Evolutionary conservation across 2,329 filamentous ascomycete genomes (phyloP), one percentile per base, ranked within the genome.

Genomic region (Clonostachys chloroleuca): DNA sequence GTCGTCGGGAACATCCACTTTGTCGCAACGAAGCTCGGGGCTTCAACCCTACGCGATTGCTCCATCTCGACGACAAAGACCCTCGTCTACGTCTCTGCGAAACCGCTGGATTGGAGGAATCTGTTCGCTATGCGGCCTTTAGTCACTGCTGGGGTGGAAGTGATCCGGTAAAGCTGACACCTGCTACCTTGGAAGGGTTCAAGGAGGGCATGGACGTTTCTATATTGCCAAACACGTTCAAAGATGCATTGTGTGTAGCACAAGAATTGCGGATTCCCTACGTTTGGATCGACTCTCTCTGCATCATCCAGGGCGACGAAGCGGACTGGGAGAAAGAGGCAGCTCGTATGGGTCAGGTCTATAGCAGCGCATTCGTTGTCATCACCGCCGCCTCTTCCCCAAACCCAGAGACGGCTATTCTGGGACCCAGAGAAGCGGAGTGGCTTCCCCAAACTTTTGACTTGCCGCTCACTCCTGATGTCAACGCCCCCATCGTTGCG

Each of bases 281-380:
- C 35, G 13, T 59, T 3, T 59, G 57, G 57, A 58, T 59, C 43
- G 57, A 59, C 12, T 55, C 57, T 0, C 51, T 59, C 2, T 60
- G 58, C 3, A 60, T 60, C 7, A 42, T 60, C 7, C 59, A 61
- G 36, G 53, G 57, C 33, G 56, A 58, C 10, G 47, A 5, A 0
- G 16, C 51, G 6, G 59, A 61, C 12, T 59, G 56, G 56, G 49
- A 56, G 44, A 54, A 20, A 1, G 58, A 60, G 30, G 56, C 56
- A 4, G 52, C 58, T 3, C 59, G 57, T 13, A 61, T 60, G 58
- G 54, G 51, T 0, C 52, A 56, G 1, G 58, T 61, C 1, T 60
- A 61, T 12, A 51, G 54, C 7, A 51, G 52, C 0, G 53, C 60
- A 1, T 52, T 56, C 5, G 12, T 63, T 0, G 57, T 58, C 0